A percentile compares a stretch with the other conserved stretches of the same genome.
Conservation (phyloP, 2,329 filamentous ascomycete species). For the Lachnellula arida region DNA sequence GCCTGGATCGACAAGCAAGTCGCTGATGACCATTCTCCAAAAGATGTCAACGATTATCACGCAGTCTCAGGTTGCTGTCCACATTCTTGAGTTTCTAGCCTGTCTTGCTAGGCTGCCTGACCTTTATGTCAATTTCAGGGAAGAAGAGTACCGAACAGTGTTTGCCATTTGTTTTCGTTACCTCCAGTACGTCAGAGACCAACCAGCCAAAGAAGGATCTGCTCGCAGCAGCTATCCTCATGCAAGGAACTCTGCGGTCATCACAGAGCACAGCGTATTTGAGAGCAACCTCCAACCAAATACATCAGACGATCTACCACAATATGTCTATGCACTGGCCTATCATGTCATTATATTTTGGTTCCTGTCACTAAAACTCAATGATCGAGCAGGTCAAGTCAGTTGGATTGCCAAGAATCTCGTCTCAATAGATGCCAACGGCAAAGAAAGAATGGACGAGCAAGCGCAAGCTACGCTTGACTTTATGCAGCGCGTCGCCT, state of each 20-base stretch:
- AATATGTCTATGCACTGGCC: conserved; percentile 89
- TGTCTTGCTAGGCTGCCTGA: conserved; percentile 79
- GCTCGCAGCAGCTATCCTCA: conserved; percentile 35
- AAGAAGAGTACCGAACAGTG: conserved; percentile 88
- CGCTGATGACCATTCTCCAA: conserved; percentile 77
- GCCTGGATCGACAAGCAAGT: conserved; percentile 80
- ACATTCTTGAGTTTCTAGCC: conserved; percentile 94
- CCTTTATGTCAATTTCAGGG: conserved; percentile 81
- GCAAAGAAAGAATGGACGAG: conserved; percentile 75
- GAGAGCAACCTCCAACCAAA: conserved; percentile 36
- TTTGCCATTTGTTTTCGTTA: conserved; percentile 96
- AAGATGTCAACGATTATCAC: conserved; percentile 97
- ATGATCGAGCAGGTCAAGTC: conserved; percentile 78
- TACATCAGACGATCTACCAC: conserved; percentile 70
- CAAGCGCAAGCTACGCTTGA: conserved; percentile 92
- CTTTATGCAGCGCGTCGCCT: conserved; percentile 86
- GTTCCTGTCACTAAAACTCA: conserved; percentile 85
- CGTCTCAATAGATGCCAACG: conserved; percentile 69
- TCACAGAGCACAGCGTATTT: conserved; percentile 39
- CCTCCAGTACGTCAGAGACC: conserved; percentile 78
- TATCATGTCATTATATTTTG: conserved; percentile 96
- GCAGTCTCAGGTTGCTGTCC: conserved; percentile 83
- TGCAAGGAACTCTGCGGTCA: conserved; percentile 26
- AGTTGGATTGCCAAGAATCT: conserved; percentile 87
- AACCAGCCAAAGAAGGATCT: conserved; percentile 37